These are phyloP conservation scores for Fraxinus sp. DNA, from an alignment of 305 asterid genomes.

Conservation along the genomic window DNA sequence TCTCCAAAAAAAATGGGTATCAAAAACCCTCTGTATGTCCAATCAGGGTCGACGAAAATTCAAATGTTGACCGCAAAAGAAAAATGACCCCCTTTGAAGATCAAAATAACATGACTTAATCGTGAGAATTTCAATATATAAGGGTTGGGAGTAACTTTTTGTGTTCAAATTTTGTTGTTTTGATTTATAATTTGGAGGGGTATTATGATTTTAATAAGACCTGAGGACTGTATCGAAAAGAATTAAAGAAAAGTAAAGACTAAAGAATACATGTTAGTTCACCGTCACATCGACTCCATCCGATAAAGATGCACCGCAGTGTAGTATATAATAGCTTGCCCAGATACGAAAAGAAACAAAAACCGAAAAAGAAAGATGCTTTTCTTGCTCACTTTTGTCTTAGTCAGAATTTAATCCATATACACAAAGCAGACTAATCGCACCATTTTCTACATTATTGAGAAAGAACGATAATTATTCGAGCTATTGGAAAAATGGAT, in stretches of 20 bases:
- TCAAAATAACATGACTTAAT: neutral
- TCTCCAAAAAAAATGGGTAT: too few species aligned
- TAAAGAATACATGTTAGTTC: neutral
- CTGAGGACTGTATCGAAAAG: neutral
- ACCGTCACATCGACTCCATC: neutral
- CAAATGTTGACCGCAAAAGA: neutral
- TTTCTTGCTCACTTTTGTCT: neutral
- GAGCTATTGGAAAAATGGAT: slow-evolving; percentile 48
- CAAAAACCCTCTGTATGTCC: neutral
- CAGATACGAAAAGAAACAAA: neutral
- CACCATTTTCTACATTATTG: neutral
- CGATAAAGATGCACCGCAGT: neutral
- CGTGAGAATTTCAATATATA: neutral
- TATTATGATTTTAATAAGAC: neutral
- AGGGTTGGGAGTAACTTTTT: neutral
- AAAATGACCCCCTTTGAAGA: neutral
- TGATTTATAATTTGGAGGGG: neutral
- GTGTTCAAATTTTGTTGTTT: neutral
- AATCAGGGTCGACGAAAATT: neutral
- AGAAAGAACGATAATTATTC: neutral
- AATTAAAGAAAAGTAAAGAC: neutral
- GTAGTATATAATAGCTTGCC: neutral
- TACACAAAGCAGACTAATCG: neutral
- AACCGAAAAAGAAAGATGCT: neutral
- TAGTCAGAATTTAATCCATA: neutral